Conservation (phyloP, 1,284 basidiomycete genomes). For the Mycena sp. region DNA sequence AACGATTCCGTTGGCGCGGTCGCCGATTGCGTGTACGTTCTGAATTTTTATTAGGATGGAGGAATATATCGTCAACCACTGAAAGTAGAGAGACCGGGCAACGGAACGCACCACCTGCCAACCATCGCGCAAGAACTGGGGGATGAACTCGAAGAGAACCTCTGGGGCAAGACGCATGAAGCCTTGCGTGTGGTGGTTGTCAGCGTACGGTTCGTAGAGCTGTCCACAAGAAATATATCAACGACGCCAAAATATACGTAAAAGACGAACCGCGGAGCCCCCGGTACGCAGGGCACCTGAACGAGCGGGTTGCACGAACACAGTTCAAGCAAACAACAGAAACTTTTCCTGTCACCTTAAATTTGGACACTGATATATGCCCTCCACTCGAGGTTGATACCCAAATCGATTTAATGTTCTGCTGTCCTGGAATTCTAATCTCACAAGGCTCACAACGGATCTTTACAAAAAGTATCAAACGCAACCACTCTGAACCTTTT, state of each 20-base stretch:
- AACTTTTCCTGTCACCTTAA: no score
- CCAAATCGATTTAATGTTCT: no score
- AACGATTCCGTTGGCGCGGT: conserved; percentile 89
- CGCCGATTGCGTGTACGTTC: conserved; percentile 94
- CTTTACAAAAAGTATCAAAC: no score
- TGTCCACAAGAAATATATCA: conserved; percentile 36
- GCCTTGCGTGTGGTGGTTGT: conserved; percentile 80
- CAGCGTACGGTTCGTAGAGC: conserved; percentile 83
- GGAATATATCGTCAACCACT: no score
- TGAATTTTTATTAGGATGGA: conserved; percentile 38
- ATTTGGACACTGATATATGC: no score
- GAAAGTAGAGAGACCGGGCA: no score
- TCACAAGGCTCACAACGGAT: no score
- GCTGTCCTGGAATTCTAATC: no score
- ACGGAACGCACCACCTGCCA: conserved; percentile 79
- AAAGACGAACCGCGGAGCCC: conserved; percentile 80
- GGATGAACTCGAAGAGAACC: conserved; percentile 72
- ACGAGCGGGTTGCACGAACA: background rate
- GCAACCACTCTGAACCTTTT: no score
- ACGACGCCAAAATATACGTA: background rate
- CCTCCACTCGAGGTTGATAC: no score
- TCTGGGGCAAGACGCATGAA: conserved; percentile 81
- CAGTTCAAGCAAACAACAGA: no score
- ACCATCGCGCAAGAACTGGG: conserved; percentile 76
- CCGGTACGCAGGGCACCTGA: conserved; percentile 87